phyloP scores from a whole-genome alignment of 306 rosid genomes.

The Vigna nakashimae region DNA sequence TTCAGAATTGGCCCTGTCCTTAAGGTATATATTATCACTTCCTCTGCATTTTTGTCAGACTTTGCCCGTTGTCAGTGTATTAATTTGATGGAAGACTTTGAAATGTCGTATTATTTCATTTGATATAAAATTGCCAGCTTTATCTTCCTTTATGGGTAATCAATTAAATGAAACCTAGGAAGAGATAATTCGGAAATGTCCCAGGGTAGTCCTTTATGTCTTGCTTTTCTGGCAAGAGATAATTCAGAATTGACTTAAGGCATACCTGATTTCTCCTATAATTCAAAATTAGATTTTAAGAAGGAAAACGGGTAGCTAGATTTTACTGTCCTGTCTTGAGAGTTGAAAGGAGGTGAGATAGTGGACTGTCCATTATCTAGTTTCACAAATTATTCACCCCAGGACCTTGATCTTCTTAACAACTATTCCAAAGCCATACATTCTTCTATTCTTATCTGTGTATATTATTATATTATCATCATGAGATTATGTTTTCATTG shows the following conservation, averaged over 20 bases:
- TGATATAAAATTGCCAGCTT: not conserved
- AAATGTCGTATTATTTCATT: constrained; percentile 30
- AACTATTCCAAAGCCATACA: not conserved
- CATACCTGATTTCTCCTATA: not conserved
- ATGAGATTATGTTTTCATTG: constrained; percentile 5
- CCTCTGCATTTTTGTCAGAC: constrained; percentile 31
- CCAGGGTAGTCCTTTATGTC: constrained; percentile 3
- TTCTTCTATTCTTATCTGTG: not conserved
- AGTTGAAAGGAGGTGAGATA: constrained; percentile 14
- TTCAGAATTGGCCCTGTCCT: constrained; percentile 81
- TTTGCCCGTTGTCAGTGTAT: constrained; percentile 2
- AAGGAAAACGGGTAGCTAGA: not conserved
- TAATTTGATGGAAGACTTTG: not conserved
- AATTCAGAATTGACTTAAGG: constrained; percentile 6
- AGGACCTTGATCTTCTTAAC: constrained; percentile 12
- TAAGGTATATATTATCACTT: constrained; percentile 61
- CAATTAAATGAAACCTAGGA: constrained; percentile 6
- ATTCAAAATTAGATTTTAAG: constrained; percentile 16
- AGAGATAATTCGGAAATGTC: constrained; percentile 8
- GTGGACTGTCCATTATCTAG: constrained; percentile 2
- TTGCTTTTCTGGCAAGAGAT: constrained; percentile 19
- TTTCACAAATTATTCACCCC: not conserved
- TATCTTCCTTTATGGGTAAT: constrained; percentile 22
- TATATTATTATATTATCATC: not conserved
- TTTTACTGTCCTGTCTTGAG: constrained; percentile 34